Percentiles rank a stretch among this genome's conserved stretches.
Conservation (phyloP, 129 eudicot species). For the Silybum marianum region DNA sequence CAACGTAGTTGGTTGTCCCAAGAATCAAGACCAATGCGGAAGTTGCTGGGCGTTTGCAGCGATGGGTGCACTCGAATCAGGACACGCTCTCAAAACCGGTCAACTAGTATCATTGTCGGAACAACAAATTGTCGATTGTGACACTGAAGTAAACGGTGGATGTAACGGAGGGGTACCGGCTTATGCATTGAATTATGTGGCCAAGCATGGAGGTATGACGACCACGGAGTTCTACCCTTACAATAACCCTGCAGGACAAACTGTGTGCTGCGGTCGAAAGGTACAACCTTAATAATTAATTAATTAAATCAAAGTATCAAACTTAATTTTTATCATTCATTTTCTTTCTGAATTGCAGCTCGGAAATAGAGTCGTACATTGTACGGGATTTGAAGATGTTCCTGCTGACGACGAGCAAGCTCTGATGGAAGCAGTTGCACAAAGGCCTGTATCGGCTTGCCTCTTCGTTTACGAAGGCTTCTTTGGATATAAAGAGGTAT, state of each 20-base stretch:
- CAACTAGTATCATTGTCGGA: background rate
- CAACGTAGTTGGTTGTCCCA: background rate
- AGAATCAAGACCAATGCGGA: background rate
- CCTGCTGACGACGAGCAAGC: background rate
- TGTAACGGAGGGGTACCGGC: background rate
- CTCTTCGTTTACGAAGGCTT: background rate
- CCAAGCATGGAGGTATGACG: background rate
- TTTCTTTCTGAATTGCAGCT: background rate
- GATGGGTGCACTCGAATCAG: background rate
- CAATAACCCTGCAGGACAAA: background rate
- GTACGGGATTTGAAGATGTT: background rate
- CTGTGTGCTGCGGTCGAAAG: background rate
- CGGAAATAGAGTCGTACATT: background rate
- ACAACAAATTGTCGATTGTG: slow-evolving; percentile 6
- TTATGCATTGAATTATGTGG: background rate
- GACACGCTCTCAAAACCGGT: background rate
- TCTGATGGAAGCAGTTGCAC: background rate
- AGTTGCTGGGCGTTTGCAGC: slow-evolving; percentile 4
- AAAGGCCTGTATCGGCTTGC: background rate
- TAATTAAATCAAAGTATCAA: too few species aligned
- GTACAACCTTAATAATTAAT: background rate
- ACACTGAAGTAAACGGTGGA: background rate
- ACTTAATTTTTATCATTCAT: too few species aligned
- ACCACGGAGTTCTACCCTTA: background rate
- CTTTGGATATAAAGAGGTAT: background rate